A percentile compares a stretch with the other conserved stretches of the same genome.
These are phyloP conservation scores for Ogataea salicorniae DNA, from an alignment of 805 yeast genomes.

Conservation along the genomic window DNA sequence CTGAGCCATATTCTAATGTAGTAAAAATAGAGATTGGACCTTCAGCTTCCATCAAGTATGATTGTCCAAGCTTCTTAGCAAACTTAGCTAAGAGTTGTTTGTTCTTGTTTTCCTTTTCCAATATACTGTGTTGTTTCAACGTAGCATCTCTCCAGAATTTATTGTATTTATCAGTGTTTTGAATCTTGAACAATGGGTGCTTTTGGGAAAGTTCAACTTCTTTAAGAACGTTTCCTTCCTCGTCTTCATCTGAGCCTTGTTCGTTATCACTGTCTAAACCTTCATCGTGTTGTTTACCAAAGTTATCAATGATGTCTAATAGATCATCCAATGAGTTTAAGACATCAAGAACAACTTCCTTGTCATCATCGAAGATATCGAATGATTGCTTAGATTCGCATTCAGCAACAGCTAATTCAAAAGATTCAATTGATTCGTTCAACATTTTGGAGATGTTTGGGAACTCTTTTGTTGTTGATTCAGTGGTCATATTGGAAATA, in stretches of 20 bases:
- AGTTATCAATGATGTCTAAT: constrained; percentile 60
- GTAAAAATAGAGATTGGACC: constrained; percentile 51
- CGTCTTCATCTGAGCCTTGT: constrained; percentile 32
- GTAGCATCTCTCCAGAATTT: constrained; percentile 53
- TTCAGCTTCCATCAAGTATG: constrained; percentile 62
- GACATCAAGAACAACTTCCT: constrained; percentile 37
- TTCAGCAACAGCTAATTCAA: constrained; percentile 37
- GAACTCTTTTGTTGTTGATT: constrained; percentile 31
- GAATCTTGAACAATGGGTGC: constrained; percentile 52
- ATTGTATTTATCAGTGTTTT: constrained; percentile 37
- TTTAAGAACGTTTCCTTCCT: constrained; percentile 28
- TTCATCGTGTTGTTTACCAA: constrained; percentile 55
- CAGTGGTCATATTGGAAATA: constrained; percentile 44
- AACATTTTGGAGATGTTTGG: constrained; percentile 37
- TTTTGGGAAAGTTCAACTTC: constrained; percentile 35
- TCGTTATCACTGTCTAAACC: constrained; percentile 58
- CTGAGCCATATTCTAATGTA: constrained; percentile 54
- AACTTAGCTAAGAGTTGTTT: constrained; percentile 22
- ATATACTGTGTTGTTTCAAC: constrained; percentile 28
- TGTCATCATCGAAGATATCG: constrained; percentile 20
- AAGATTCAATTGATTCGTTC: constrained; percentile 41
- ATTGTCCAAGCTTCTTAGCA: constrained; percentile 53
- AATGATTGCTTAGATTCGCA: constrained; percentile 22
- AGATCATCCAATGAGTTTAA: constrained; percentile 61
- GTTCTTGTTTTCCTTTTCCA: constrained; percentile 21